Evolutionary conservation across 2,329 filamentous ascomycete genomes (phyloP), one percentile per base, ranked within the genome.

Genomic region (Colletotrichum tanaceti): DNA sequence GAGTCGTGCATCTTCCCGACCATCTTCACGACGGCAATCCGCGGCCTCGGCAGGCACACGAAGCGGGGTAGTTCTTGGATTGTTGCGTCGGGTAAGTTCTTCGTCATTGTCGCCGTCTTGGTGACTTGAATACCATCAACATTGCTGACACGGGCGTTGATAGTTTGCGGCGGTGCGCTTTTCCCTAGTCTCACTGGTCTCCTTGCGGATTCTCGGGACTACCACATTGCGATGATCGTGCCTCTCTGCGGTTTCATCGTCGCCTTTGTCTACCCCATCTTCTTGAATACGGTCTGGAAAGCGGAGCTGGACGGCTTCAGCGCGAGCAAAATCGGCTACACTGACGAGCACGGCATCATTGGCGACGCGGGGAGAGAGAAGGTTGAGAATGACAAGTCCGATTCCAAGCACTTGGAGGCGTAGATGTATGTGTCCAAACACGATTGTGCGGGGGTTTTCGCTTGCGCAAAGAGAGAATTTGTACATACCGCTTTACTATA

Each of bases 181-280:
- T 66, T 61, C 20, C 62, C 66, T 35, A 46, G 24, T 38, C 43
- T 69, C 18, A 66, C 63, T 5, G 66, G 63, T 6, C 57, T 66
- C 5, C 49, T 67, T 11, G 66, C 66, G 13, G 66, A 69, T 44
- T 44, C 53, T 41, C 52, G 47, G 43, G 57, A 41, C 50, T 62
- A 69, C 24, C 63, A 66, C 0, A 79, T 87, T 47, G 87, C 89
- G 5, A 91, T 93, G 87, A 81, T 89, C 10, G 89, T 93, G 1
- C 90, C 91, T 0, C 74, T 91, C 52, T 73, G 73, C 59, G 90
- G 90, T 73, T 88, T 90, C 75, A 76, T 88, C 4, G 82, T 80
- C 2, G 85, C 88, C 0, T 84, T 80, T 80, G 80, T 83, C 1
- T 90, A 90, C 71, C 84, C 88, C 0, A 41, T 87, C 38, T 84